Evolutionary conservation across 1,284 basidiomycete genomes (phyloP), one percentile per base, ranked within the genome.

Genomic region (Vanrija humicola): DNA sequence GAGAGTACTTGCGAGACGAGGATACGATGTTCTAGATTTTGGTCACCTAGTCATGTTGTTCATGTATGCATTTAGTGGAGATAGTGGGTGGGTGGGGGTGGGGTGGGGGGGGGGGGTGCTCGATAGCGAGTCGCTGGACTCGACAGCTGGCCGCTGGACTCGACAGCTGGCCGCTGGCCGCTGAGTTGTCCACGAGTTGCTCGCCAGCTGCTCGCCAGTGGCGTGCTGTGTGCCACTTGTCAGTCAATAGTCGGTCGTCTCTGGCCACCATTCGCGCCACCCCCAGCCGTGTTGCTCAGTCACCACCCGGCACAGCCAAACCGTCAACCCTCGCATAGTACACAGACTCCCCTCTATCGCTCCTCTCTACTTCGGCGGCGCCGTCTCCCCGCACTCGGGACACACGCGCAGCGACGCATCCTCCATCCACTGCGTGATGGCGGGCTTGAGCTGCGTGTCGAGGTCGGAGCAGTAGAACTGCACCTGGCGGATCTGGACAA

Each of bases 1-100:
- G 93, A 56, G 93, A 97, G 80, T 97, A 96, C 73, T 79, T 97
- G 48, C 85, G 93, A 70, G 94, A 97, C 71, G 93, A 97, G 82
- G 93, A 77, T 56, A 77, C 75, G 28, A 75, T 77, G 72, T 77
- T 77, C 63, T 77, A 67, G 61, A 48, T 19, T 45, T 34, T 34
- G 28, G 28, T 26, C 25, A 42, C n/a, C 40, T 42, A 18, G 40
- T 18, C 40, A 42, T 56, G 55, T 60, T 56, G 55, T 57, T 34
- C 48, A 48, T 61, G 59, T 61, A 61, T 57, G 59, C 59, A 61
- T 61, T 54, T 48, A 48, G 38, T 40, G 40, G 29, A 46, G 44
- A 21, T n/a, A 16, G 14, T 12, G 21, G 38, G 5, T 38, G n/a
- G n/a, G n/a, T n/a, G n/a, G n/a, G n/a, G n/a, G n/a, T n/a, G n/a